A percentile compares a stretch with the other conserved stretches of the same genome.
phyloP scores from a whole-genome alignment of 257 asterid species.

The Primulina huaijiensis region DNA sequence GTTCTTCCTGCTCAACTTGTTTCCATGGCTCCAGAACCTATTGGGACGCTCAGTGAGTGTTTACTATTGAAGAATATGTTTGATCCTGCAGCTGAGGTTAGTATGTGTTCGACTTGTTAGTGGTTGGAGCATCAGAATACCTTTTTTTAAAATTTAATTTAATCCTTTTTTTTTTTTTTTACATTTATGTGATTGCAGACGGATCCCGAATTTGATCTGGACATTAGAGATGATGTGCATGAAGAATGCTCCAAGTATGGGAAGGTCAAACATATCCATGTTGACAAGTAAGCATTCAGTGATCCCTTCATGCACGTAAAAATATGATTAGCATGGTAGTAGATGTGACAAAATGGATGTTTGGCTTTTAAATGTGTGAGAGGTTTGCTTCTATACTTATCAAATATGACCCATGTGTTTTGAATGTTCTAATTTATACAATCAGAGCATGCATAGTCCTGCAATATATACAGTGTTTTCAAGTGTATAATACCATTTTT shows the following conservation, averaged over 20 bases:
- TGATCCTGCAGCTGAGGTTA: slow-evolving; percentile 89
- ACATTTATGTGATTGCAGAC: slow-evolving; percentile 42
- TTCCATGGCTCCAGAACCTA: slow-evolving; percentile 74
- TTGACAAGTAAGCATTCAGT: slow-evolving; percentile 70
- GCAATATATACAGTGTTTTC: neutral
- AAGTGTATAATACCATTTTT: too few species aligned
- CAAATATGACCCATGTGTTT: too few species aligned
- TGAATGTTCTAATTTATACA: neutral
- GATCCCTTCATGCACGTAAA: neutral
- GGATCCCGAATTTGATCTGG: slow-evolving; percentile 92
- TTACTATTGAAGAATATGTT: slow-evolving; percentile 93
- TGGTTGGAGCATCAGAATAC: neutral
- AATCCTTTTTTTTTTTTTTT: neutral
- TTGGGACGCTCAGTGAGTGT: slow-evolving; percentile 95
- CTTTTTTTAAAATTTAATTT: neutral
- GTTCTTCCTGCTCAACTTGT: slow-evolving; percentile 53
- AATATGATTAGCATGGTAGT: neutral
- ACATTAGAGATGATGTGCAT: slow-evolving; percentile 80
- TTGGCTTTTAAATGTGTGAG: neutral
- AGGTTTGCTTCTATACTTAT: too few species aligned
- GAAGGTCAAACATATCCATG: slow-evolving; percentile 73
- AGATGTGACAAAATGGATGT: neutral
- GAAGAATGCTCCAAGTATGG: slow-evolving; percentile 98
- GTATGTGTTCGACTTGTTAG: slow-evolving; percentile 21
- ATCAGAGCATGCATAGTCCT: neutral